Evolutionary conservation across 768 basidiomycete species (phyloP), one percentile per base, ranked within the genome.

Genomic region (Rhizopogon vesiculosus): DNA sequence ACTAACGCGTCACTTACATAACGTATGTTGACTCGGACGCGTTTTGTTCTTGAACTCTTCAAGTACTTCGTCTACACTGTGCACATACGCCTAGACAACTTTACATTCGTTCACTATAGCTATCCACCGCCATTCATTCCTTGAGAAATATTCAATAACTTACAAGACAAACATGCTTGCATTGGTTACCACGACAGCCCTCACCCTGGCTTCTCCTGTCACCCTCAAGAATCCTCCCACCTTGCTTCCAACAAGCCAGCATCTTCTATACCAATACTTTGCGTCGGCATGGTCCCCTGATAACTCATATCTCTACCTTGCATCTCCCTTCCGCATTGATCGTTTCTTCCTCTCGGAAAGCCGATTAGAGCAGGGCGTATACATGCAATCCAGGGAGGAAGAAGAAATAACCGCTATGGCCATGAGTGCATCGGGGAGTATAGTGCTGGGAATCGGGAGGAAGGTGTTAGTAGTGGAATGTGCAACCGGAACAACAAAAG

Each of bases 241-340:
- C 0, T 71, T 72, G 1, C 63, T 76, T 13, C 62, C 75, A 2
- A 66, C 77, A 12, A 73, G 70, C 41, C 28, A 49, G 40, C n/a
- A 25, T 28, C 45, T 58, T 33, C n/a, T 41, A 18, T 25, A 38
- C 19, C 55, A 8, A 56, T 59, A 59, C 49, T 71, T 66, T 5
- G 68, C 79, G 25, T 74, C 74, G 55, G 65, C 74, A 15, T 90
- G 88, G 87, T 76, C 84, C 16, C 65, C 74, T 3, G 82, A 87
- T 66, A 82, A 80, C 56, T 67, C 73, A 31, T 70, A 66, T 56
- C 74, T 89, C 22, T 87, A 81, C 62, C 64, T 89, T 39, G 73
- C 82, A 1, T 78, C 77, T 9, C 59, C 71, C 42, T 65, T 74
- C 19, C 67, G 63, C 4, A 78, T 90, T 59, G 76, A 79, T 53